Percentiles rank a stretch among this genome's conserved stretches.
phyloP scores from a whole-genome alignment of 1,284 basidiomycete species.

The Leccinum solheimii region DNA sequence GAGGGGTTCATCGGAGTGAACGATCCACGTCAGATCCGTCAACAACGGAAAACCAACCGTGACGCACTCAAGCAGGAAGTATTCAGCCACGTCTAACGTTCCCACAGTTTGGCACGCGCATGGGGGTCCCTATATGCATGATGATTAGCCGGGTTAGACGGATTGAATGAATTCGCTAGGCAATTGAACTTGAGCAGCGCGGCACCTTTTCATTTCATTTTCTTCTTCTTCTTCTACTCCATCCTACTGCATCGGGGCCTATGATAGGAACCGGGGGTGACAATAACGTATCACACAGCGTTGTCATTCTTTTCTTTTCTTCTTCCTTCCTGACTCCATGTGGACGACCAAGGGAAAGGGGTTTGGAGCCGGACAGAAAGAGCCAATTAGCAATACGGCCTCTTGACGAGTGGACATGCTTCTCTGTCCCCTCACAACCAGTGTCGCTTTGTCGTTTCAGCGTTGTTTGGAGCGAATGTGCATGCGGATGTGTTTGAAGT shows the following conservation, averaged over 20 bases:
- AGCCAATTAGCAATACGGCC: neutral
- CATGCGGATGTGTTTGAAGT: neutral
- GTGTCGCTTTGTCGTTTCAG: neutral
- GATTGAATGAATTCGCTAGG: neutral
- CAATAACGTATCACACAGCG: neutral
- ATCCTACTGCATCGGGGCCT: neutral
- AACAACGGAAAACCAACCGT: neutral
- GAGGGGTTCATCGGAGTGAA: neutral
- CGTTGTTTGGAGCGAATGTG: neutral
- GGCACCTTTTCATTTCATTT: neutral
- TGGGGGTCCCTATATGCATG: neutral
- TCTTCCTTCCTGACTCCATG: neutral
- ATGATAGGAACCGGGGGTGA: neutral
- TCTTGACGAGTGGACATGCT: neutral
- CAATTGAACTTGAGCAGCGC: neutral
- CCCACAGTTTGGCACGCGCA: neutral
- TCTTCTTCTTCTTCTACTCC: neutral
- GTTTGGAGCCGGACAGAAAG: neutral
- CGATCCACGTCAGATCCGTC: neutral
- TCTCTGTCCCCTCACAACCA: neutral
- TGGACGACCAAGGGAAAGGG: neutral
- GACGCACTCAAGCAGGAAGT: neutral
- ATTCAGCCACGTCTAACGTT: neutral
- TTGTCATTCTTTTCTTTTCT: neutral
- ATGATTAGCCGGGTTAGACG: neutral